Evolutionary conservation across 2,329 filamentous ascomycete genomes (phyloP), one percentile per base, ranked within the genome.

Genomic region (Neurospora sp.): DNA sequence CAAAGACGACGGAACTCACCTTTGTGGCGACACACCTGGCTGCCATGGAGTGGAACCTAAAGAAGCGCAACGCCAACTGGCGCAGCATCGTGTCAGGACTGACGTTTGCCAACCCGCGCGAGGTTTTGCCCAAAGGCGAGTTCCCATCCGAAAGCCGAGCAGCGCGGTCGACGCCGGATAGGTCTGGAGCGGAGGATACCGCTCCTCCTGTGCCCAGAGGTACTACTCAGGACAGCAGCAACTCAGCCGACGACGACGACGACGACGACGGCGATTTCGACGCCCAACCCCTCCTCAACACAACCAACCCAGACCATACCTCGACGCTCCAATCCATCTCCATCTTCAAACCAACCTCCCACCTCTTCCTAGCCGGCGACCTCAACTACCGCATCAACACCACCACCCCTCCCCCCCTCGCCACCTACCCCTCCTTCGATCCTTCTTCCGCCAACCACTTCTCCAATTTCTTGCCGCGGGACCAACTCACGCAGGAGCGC

Each of bases 381-480:
- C 86, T 99, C 71, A 99, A 99, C 83, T 99, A 99, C 81, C 91
- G 96, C 74, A 96, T 95, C 19, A 88, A 90, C 8, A 86, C 89
- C 72, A 85, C 84, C 0, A 82, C 85, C 0, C 93, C 94, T 0
- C 81, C 84, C 0, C 82, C 86, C 0, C 80, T 84, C 2, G 89
- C 92, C 68, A 83, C 76, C 67, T 93, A 86, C 87, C 96, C 75
- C 79, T 90, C 78, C 82, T 84, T 77, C 76, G 85, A 80, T 78
- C 85, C 76, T 70, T 84, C 86, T 28, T 87, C 87, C 7, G 79
- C 81, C 36, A 80, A 86, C 62, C 88, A 95, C 80, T 93, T 87
- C 77, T 83, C 85, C 0, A 82, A 84, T 23, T 89, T 96, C 71
- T 84, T 97, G 46, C 80, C 85, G 38, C 82, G 88, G 2, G 96